Evolutionary conservation across 192 early-diverging fungal genomes (phyloP).

Genomic region (Dissophora ornata): DNA sequence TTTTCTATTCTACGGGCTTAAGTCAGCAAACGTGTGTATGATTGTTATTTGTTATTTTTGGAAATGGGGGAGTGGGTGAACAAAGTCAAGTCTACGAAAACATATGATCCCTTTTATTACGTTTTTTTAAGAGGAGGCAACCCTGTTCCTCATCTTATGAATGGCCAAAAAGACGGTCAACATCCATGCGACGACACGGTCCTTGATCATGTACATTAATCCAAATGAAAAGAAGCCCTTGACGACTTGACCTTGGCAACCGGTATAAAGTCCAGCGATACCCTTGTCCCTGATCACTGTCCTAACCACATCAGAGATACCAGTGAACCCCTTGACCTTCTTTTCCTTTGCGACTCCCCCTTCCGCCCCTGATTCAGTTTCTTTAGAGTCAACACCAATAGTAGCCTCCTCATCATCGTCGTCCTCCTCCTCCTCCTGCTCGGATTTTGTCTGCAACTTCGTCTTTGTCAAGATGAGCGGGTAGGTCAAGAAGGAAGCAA

Average conservation of each 20-base stretch:
- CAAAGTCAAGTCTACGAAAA: not conserved
- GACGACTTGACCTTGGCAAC: constrained; percentile 61
- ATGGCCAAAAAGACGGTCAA: constrained; percentile 54
- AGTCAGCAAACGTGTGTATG: too few species aligned
- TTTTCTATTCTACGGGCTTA: too few species aligned
- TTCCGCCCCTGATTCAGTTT: constrained; percentile 2
- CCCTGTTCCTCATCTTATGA: constrained; percentile 37
- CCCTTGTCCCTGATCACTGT: constrained; percentile 52
- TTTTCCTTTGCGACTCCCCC: constrained; percentile 14
- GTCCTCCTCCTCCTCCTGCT: constrained; percentile 12
- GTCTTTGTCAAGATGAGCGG: constrained; percentile 62
- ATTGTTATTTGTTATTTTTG: too few species aligned
- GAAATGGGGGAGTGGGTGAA: not conserved
- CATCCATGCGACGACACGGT: constrained; percentile 61
- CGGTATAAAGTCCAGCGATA: constrained; percentile 37
- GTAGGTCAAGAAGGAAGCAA: constrained; percentile 63
- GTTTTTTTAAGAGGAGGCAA: constrained; percentile 30
- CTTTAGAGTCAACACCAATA: too few species aligned
- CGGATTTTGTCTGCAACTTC: constrained; percentile 48
- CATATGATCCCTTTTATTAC: too few species aligned
- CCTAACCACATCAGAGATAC: constrained; percentile 39
- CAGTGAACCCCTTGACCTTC: constrained; percentile 21
- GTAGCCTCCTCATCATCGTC: not conserved
- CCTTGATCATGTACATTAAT: constrained; percentile 68
- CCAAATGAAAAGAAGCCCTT: constrained; percentile 67